Base-by-base conservation (phyloP, 2,329 filamentous ascomycete genomes). In the Harringtonia lauricola region DNA sequence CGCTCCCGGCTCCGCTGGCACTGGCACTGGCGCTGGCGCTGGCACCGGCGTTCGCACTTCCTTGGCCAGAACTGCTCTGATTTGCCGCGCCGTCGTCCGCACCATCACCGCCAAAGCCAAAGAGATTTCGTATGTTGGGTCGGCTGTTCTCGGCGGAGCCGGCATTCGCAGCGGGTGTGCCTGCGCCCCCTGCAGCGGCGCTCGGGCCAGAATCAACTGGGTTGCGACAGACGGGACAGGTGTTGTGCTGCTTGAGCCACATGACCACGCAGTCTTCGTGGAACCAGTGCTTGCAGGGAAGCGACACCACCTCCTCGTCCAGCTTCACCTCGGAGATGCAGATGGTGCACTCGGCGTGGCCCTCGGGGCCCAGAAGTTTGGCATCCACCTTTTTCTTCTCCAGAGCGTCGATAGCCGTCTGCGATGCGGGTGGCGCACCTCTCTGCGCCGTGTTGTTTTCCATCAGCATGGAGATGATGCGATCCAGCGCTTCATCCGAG, bases 281-380 rank as follows among this genome's bases (percentile, higher is more conserved):
- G 59, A 95, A 96, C 86, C 87, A 95, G 57, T 98, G 92, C 47
- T 79, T 83, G 64, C 92, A 98, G 0, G 88, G 88, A 41, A 98
- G 64, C 37, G 81, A 73, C 0, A 84, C 76, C 6, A 90, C 86
- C 57, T 85, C 79, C 26, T 85, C 79, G 12, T 79, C 83, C 30
- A 84, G 57, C 22, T 76, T 71, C 49, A 94, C 81, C 24, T 85
- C 76, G 44, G 95, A 88, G 68, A 96, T 94, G 63, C 92, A 98
- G 46, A 98, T 95, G 30, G 86, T 89, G 60, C 92, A 98, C 57
- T 95, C 89, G 35, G 79, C 82, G 46, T 83, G 85, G 8, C 73
- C 74, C 43, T 79, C 75, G 0, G 66, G 58, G 1, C 70, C 72
- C 7, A 94, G 67, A 74, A 94, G 81, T 35, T 81, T 72, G 45